Base-by-base conservation (phyloP, 2,329 filamentous ascomycete species). In the Ceratocystis lukuohia region DNA sequence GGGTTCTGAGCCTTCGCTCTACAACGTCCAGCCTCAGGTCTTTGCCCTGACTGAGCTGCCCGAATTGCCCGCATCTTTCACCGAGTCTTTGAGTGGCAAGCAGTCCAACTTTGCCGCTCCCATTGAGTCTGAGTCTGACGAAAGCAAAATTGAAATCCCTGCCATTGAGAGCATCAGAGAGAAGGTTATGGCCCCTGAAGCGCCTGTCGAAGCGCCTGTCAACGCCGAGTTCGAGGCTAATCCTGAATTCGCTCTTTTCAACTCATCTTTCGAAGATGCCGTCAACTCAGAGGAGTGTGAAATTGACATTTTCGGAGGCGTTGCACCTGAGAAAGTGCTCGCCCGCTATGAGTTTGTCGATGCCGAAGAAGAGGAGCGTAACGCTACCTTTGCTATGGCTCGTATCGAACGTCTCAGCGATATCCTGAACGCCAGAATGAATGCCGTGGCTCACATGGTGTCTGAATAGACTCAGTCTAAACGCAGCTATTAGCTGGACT, bases 21-120 rank as follows among this genome's bases (percentile, higher is more conserved):
- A 81, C 74, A 80, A 79, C 74, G 86, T 83, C 74, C 85, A 88
- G 73, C 85, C 86, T 28, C 85, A 86, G 73, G 86, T 89, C 62
- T 95, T 88, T 72, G 83, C 89, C 62, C 84, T 92, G 17, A 75
- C 84, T n/a, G 84, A 88, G 69, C 82, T 89, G 1, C 86, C 87
- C 1, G 82, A 87, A 70, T 78, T 87, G 30, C 86, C 87, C 4
- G 75, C 79, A 57, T 72, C 77, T 28, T 80, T 92, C 70, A 79
- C 87, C 72, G 76, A 82, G 5, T 79, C 82, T 28, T 79, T 94
- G n/a, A 86, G 86, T 3, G 88, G 88, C 72, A 94, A 94, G 80
- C 76, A 80, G 0, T 82, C 81, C 50, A 81, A 80, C 74, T 78
- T 82, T 65, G 77, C 82, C 7, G 76, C 75, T 72, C 71, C 73